Evolutionary conservation across 208 protist species (phyloP).

Genomic region (Endotrypanum monterogeii): DNA sequence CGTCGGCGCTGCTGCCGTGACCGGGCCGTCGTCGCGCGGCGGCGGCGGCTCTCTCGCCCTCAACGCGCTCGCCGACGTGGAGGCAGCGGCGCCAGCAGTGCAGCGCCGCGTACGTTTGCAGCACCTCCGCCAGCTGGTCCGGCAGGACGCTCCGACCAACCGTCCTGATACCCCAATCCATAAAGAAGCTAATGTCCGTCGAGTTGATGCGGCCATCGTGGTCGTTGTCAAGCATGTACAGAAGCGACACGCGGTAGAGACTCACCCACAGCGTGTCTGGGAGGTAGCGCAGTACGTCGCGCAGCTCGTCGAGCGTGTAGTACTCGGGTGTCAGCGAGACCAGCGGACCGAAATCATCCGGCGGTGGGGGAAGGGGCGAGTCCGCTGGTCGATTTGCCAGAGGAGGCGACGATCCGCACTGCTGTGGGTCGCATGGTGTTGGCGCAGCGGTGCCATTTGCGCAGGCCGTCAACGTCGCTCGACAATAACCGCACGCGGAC

Average conservation of each 20-base stretch:
- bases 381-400: background rate
- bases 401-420: background rate
- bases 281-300: constrained; percentile 46
- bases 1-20: constrained; percentile 9
- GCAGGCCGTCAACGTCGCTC: constrained; percentile 1
- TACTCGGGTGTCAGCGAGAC: constrained; percentile 37
- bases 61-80: constrained; percentile 26
- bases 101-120: constrained; percentile 55
- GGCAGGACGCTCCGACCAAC: constrained; percentile 35
- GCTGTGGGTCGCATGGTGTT: background rate
- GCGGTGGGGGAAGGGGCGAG: constrained; percentile 20
- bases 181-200: constrained; percentile 57
- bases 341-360: constrained; percentile 31
- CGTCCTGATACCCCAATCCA: constrained; percentile 53
- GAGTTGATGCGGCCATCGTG: constrained; percentile 55
- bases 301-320: constrained; percentile 62
- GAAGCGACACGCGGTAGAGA: constrained; percentile 53
- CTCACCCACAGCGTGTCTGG: constrained; percentile 59
- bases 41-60: constrained; percentile 6
- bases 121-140: constrained; percentile 54
- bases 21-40: background rate
- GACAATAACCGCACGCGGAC: constrained; percentile 29
- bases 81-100: constrained; percentile 61
- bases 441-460: background rate
- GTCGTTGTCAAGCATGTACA: constrained; percentile 73